These are phyloP conservation scores for Boletus rufocinnamomeus DNA, from an alignment of 768 basidiomycete species.

Conservation along the genomic window DNA sequence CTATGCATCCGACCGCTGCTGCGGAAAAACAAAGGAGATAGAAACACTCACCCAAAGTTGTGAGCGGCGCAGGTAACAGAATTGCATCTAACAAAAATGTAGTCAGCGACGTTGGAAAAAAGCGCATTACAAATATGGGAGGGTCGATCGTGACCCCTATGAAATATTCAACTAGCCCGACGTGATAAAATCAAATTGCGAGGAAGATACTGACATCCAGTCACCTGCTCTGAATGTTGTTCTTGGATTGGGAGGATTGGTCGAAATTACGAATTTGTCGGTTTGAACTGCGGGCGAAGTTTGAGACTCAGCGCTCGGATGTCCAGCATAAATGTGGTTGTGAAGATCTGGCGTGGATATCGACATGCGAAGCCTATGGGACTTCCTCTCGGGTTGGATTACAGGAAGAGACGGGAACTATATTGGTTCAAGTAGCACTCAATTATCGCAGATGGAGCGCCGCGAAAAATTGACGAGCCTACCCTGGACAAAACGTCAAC, in stretches of 20 bases:
- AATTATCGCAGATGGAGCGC: not conserved
- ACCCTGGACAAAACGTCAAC: slow-evolving; percentile 39
- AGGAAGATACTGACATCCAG: slow-evolving; percentile 64
- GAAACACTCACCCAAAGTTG: slow-evolving; percentile 74
- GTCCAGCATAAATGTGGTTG: slow-evolving; percentile 17
- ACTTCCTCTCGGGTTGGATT: slow-evolving; percentile 20
- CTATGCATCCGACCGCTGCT: slow-evolving; percentile 2
- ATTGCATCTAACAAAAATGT: slow-evolving; percentile 51
- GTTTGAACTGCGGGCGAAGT: slow-evolving; percentile 5
- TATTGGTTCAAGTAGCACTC: not conserved
- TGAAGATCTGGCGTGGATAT: slow-evolving; percentile 37
- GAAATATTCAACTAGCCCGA: slow-evolving; percentile 11
- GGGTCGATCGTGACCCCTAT: slow-evolving; percentile 21
- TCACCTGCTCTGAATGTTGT: slow-evolving; percentile 68
- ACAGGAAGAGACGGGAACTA: slow-evolving; percentile 28
- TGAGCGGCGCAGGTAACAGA: slow-evolving; percentile 73
- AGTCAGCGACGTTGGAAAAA: slow-evolving; percentile 18
- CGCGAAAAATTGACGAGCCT: not conserved
- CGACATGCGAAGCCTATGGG: slow-evolving; percentile 36
- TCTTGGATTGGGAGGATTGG: slow-evolving; percentile 70
- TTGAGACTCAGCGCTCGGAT: not conserved
- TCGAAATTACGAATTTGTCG: slow-evolving; percentile 59
- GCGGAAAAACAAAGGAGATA: slow-evolving; percentile 10
- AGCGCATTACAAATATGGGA: slow-evolving; percentile 8
- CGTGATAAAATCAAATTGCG: slow-evolving; percentile 22